Conservation (phyloP, 2,329 filamentous ascomycete species). For the Aspergillus sp. region DNA sequence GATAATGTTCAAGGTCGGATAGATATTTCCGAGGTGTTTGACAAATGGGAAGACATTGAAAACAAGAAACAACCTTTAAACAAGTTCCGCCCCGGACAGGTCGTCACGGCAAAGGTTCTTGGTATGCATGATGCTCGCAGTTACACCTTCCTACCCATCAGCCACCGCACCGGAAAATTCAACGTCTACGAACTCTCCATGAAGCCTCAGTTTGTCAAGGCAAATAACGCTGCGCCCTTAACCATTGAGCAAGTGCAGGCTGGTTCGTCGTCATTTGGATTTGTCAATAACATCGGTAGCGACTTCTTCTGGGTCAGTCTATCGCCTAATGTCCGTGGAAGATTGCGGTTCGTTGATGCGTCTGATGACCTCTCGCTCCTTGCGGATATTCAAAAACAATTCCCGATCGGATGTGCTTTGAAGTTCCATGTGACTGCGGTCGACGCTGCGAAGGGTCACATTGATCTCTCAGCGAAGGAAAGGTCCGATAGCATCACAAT, state of each 20-base stretch:
- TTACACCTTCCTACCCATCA: constrained; percentile 87
- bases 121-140: constrained; percentile 88
- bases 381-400: constrained; percentile 73
- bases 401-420: constrained; percentile 86
- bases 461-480: constrained; percentile 82
- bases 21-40: constrained; percentile 87
- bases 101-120: constrained; percentile 73
- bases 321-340: constrained; percentile 81
- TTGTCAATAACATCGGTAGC: constrained; percentile 83
- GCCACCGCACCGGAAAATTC: constrained; percentile 76
- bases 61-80: constrained; percentile 79
- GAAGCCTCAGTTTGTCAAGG: constrained; percentile 62
- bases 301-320: constrained; percentile 88
- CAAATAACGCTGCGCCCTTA: constrained; percentile 62
- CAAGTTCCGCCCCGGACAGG: constrained; percentile 69
- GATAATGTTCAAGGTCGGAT: constrained; percentile 91
- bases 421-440: constrained; percentile 75
- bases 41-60: constrained; percentile 81
- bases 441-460: constrained; percentile 68
- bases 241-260: constrained; percentile 70
- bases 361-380: constrained; percentile 82
- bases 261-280: constrained; percentile 74
- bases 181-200: constrained; percentile 82
- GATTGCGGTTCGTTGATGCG: constrained; percentile 78
- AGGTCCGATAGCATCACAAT: constrained; percentile 64